These are phyloP conservation scores for Fusarium annulatum DNA, from an alignment of 2,329 filamentous ascomycete genomes.

Conservation along the genomic window DNA sequence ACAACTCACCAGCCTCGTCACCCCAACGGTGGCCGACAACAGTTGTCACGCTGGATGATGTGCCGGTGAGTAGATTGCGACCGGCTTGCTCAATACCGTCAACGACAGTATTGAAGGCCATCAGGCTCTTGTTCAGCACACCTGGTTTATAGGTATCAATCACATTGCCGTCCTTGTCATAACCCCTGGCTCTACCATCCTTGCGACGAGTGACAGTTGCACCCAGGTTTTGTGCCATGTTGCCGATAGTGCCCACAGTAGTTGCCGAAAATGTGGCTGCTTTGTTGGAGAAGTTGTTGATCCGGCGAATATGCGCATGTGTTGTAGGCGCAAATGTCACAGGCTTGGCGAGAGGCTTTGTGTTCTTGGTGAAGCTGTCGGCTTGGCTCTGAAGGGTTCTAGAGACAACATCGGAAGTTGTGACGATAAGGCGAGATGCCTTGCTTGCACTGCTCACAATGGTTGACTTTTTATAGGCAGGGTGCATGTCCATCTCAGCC, in stretches of 20 bases:
- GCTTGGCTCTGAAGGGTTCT: constrained; percentile 82
- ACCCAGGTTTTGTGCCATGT: constrained; percentile 89
- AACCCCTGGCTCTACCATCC: constrained; percentile 66
- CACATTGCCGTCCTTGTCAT: constrained; percentile 76
- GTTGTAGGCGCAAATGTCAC: constrained; percentile 89
- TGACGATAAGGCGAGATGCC: constrained; percentile 92
- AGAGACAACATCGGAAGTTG: constrained; percentile 81
- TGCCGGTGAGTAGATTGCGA: constrained; percentile 78
- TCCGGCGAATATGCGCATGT: constrained; percentile 85
- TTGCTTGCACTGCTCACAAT: constrained; percentile 88
- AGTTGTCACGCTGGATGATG: constrained; percentile 81
- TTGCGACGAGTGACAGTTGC: constrained; percentile 71
- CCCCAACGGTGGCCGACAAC: constrained; percentile 94
- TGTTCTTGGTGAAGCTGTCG: constrained; percentile 82
- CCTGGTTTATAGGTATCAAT: constrained; percentile 83
- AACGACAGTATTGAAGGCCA: constrained; percentile 93
- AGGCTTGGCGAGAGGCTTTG: constrained; percentile 80
- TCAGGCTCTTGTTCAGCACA: constrained; percentile 92
- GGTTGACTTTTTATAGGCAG: constrained; percentile 88
- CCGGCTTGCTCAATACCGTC: constrained; percentile 93
- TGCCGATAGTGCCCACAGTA: constrained; percentile 85
- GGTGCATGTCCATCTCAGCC: constrained; percentile 81
- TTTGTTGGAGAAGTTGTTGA: constrained; percentile 84
- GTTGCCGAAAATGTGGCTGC: constrained; percentile 85
- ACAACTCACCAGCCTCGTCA: constrained; percentile 82